phyloP scores from a whole-genome alignment of 306 rosid species.

The Prunus campanulata region DNA sequence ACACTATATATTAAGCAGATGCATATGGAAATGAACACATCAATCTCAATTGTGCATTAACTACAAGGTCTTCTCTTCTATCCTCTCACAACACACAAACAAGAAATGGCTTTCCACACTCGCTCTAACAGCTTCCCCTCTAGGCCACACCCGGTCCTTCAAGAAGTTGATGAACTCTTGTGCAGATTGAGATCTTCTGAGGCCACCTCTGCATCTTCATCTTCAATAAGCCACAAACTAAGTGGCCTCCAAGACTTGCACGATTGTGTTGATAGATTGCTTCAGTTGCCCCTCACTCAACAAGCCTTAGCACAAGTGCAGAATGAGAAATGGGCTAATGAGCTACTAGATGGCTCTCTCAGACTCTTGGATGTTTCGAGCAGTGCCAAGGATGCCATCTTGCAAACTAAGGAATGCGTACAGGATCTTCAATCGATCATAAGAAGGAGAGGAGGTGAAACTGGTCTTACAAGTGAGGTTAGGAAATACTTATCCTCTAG shows the following conservation, averaged over 20 bases:
- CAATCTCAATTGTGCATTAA: slow-evolving; percentile 1
- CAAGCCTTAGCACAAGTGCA: slow-evolving; percentile 12
- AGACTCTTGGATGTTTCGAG: slow-evolving; percentile 28
- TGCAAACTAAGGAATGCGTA: slow-evolving; percentile 22
- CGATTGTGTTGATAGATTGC: slow-evolving; percentile 29
- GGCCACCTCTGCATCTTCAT: slow-evolving; percentile 22
- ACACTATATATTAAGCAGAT: not conserved
- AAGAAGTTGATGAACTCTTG: slow-evolving; percentile 15
- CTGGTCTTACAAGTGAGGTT: slow-evolving; percentile 15
- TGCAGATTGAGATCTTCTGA: slow-evolving; percentile 24
- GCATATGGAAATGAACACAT: not conserved
- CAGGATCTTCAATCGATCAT: slow-evolving; percentile 26
- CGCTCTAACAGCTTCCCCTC: slow-evolving; percentile 37
- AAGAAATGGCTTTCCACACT: slow-evolving; percentile 17
- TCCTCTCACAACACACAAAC: not conserved
- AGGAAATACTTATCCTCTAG: slow-evolving; percentile 27
- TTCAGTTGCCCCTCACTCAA: slow-evolving; percentile 23
- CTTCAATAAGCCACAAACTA: slow-evolving; percentile 19
- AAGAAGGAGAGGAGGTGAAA: slow-evolving; percentile 9
- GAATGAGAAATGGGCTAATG: slow-evolving; percentile 9
- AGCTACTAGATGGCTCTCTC: slow-evolving; percentile 34
- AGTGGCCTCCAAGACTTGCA: slow-evolving; percentile 23
- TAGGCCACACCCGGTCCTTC: slow-evolving; percentile 25
- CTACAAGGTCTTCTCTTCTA: not conserved
- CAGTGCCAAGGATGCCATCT: slow-evolving; percentile 28